These are phyloP conservation scores for Geotrichum aggregatum DNA, from an alignment of 1,139 yeast genomes.

Conservation along the genomic window DNA sequence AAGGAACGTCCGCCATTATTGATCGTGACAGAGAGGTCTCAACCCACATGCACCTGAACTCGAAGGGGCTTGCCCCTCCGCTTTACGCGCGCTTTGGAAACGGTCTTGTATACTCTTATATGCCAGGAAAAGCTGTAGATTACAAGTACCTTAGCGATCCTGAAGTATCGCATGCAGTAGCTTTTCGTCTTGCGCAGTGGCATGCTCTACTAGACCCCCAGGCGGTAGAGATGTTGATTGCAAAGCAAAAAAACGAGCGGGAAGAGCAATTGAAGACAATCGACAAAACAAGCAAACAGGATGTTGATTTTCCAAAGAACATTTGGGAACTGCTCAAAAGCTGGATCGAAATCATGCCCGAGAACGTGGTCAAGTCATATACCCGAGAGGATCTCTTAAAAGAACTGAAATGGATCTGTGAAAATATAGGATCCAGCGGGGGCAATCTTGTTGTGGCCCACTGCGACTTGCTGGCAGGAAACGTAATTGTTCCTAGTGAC, in stretches of 20 bases:
- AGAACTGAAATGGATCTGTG: conserved; percentile 58
- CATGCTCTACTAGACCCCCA: conserved; percentile 48
- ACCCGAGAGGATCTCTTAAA: conserved; percentile 38
- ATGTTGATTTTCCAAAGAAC: conserved; percentile 33
- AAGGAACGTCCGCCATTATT: conserved; percentile 68
- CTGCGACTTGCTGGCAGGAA: conserved; percentile 70
- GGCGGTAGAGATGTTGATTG: conserved; percentile 50
- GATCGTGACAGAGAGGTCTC: conserved; percentile 75
- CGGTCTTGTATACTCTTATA: conserved; percentile 69
- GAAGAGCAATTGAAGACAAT: background rate
- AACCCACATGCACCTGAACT: conserved; percentile 60
- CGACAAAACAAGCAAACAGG: background rate
- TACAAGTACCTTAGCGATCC: conserved; percentile 52
- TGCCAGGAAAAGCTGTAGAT: conserved; percentile 62
- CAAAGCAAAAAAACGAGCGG: background rate
- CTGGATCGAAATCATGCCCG: conserved; percentile 62
- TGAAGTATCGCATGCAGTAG: conserved; percentile 53
- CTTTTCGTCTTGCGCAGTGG: conserved; percentile 70
- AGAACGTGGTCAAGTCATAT: conserved; percentile 29
- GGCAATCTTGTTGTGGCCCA: conserved; percentile 57
- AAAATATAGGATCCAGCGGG: conserved; percentile 44
- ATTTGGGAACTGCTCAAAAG: conserved; percentile 58
- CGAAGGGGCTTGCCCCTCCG: conserved; percentile 63
- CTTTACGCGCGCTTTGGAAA: conserved; percentile 66
- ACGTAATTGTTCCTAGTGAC: conserved; percentile 56